Conservation (phyloP, 176 grass and related monocot species). For the Aegilops speltoides region DNA sequence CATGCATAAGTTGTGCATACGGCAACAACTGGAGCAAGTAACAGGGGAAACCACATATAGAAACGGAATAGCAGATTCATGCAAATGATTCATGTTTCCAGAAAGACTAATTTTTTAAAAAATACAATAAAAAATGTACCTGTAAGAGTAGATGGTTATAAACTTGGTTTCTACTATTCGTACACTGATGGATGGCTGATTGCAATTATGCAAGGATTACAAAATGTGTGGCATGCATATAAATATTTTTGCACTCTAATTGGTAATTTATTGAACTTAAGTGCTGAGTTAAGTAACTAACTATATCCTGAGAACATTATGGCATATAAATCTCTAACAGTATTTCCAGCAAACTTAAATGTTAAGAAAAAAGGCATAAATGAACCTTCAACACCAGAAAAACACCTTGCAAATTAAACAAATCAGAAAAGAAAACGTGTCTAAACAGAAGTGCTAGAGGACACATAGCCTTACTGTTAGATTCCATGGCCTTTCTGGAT, state of each 20-base stretch:
- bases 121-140: neutral
- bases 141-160: neutral
- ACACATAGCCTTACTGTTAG: conserved; percentile 64
- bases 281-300: neutral
- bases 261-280: neutral
- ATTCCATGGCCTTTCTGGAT: conserved; percentile 98
- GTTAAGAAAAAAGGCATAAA: neutral
- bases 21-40: neutral
- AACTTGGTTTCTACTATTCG: neutral
- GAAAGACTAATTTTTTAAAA: neutral
- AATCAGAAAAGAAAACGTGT: neutral
- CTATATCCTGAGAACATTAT: neutral
- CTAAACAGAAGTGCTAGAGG: neutral
- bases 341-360: neutral
- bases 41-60: neutral
- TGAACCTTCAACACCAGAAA: neutral
- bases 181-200: neutral
- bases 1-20: neutral
- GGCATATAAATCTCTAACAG: neutral
- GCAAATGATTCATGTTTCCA: conserved; percentile 4
- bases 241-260: neutral
- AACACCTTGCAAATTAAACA: neutral
- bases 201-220: conserved; percentile 6
- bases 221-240: neutral
- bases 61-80: neutral